Base-by-base conservation (phyloP, 768 basidiomycete genomes). In the Leccinum pellstonianum region DNA sequence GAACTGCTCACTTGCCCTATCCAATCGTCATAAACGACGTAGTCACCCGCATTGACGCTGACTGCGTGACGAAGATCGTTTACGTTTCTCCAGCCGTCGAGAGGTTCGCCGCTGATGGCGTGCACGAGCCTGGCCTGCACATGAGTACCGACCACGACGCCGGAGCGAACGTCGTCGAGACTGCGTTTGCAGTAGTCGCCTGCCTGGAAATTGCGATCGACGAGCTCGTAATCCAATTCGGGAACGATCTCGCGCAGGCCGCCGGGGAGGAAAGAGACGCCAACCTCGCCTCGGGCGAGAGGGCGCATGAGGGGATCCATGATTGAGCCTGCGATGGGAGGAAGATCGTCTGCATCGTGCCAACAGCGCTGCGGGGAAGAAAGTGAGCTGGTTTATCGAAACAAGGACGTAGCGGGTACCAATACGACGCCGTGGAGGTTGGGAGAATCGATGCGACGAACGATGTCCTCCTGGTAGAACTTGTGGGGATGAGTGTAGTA, bases 121-220 rank as follows among this genome's bases (percentile, higher is more conserved):
- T 96, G 92, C 54, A 85, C 84, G 25, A 95, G 73, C 56, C 82
- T 81, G n/a, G 83, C 86, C 62, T 82, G 81, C 27, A 87, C 84
- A 23, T 81, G 79, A 15, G 85, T 78, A 57, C 78, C 76, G n/a
- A 81, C 79, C 47, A 97, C 85, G 38, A 94, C 84, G 23, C 90
- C 94, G 37, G 90, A 88, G 60, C 81, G 81, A 52, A 89, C 79
- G 63, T 92, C 86, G 57, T 91, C 86, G 14, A 90, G 73, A 66
- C 82, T 84, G 50, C 87, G 84, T 75, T 95, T 95, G 77, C 90
- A 89, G 60, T 87, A 80, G 71, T 95, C 93, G 23, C 93, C 92
- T 17, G 81, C 81, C 63, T 87, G 85, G 65, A 95, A 86, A 41
- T 80, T 80, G 57, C 94, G 88, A 73, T 93, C 90, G 48, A 91